Conservation (phyloP, 73 alveolate species). For the Symbiodinium natans region DNA sequence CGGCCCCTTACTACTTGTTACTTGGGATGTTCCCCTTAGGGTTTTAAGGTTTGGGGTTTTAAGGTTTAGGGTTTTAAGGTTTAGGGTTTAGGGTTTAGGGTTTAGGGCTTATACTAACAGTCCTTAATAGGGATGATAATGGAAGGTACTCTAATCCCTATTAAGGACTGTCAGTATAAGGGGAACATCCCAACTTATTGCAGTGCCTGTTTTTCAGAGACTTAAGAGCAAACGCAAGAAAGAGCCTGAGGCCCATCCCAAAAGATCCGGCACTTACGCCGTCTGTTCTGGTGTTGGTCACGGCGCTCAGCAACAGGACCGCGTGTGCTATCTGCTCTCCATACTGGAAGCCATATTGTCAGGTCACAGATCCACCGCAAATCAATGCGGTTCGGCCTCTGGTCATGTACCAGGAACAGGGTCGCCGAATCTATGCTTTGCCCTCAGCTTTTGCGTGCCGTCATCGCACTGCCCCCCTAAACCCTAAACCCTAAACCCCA, state of each 20-base stretch:
- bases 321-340: not conserved
- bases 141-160: no score
- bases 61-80: not conserved
- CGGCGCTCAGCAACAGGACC: not conserved
- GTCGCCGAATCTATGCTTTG: conserved; percentile 43
- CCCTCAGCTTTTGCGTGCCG: not conserved
- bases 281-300: conserved; percentile 52
- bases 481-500: no score
- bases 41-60: not conserved
- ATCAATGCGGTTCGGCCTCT: conserved; percentile 21
- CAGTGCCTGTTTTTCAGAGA: no score
- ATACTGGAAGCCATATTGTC: not conserved
- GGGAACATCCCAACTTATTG: no score
- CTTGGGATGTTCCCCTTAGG: no score
- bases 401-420: conserved; percentile 63
- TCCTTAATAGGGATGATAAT: no score
- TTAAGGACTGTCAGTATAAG: no score
- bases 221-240: not conserved
- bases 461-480: no score
- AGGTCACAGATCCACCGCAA: conserved; percentile 81
- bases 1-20: not conserved
- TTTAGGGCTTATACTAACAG: no score
- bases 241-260: conserved; percentile 47
- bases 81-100: not conserved
- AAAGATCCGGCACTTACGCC: conserved; percentile 56